A percentile compares a stretch with the other conserved stretches of the same genome.
Evolutionary conservation across 257 asterid species (phyloP).

Genomic region (Anisodus acutangulus): DNA sequence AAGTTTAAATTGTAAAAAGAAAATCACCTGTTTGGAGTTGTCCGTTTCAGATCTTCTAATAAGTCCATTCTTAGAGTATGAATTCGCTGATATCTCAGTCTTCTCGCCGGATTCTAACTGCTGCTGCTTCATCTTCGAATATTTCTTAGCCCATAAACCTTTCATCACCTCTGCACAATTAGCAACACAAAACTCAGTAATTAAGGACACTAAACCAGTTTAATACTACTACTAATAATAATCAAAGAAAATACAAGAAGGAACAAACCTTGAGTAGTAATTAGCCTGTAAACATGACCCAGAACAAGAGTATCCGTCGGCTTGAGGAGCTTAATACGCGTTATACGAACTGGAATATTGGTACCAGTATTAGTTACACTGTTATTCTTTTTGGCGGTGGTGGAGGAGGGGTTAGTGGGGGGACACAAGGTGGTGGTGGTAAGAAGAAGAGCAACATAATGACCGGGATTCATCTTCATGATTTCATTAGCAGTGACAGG

Average conservation of each 20-base stretch:
- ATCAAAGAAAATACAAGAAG: neutral
- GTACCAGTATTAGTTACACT: constrained; percentile 10
- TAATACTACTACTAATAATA: neutral
- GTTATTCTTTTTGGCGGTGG: constrained; percentile 22
- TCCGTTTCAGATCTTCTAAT: constrained; percentile 45
- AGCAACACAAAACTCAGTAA: constrained; percentile 5
- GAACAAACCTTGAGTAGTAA: constrained; percentile 65
- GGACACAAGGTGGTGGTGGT: constrained; percentile 72
- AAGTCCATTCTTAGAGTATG: constrained; percentile 49
- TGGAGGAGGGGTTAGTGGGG: constrained; percentile 42
- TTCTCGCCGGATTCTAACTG: constrained; percentile 34
- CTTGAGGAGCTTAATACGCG: constrained; percentile 80
- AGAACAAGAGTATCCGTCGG: constrained; percentile 76
- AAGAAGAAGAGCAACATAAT: constrained; percentile 85
- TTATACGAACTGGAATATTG: constrained; percentile 61
- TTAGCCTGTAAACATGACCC: constrained; percentile 86
- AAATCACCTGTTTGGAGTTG: constrained; percentile 51
- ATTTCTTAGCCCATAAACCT: constrained; percentile 62
- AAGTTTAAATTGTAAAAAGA: neutral
- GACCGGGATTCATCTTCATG: constrained; percentile 89
- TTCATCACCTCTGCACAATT: constrained; percentile 52
- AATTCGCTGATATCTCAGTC: constrained; percentile 40
- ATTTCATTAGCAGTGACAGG: constrained; percentile 67
- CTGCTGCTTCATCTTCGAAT: constrained; percentile 56
- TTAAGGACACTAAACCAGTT: neutral